Base-by-base conservation (phyloP, 1,284 basidiomycete species). In the Apiotrichum mycotoxinovorans region DNA sequence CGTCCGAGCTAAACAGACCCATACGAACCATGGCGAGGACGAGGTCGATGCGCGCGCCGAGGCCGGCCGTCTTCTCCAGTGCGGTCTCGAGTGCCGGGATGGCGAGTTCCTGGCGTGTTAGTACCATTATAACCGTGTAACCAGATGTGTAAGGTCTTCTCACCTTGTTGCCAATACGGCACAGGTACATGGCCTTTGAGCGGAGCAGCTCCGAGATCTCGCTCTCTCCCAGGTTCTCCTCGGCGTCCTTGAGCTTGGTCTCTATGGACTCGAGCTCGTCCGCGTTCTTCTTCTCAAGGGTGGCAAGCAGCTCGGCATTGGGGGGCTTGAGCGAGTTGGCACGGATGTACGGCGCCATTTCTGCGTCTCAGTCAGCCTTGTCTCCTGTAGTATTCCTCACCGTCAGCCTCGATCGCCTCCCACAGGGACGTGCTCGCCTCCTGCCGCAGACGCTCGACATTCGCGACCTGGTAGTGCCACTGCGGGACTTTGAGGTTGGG, bases 1-100 rank as follows among this genome's bases (percentile, higher is more conserved):
- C 84, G 70, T 98, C 91, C 26, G 83, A 83, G 75, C 89, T 93
- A 82, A 98, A 98, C 73, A 98, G 83, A 0, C 91, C 94, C 57
- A 98, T 87, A 41, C 95, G 83, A 54, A 92, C 87, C 64, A 95
- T 85, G 1, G 91, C 87, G 33, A 98, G 83, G 1, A 88, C 87
- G 51, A 98, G 86, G 75, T 98, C 95, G 73, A 98, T 96, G 65
- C 90, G 83, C 4, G 91, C 89, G 12, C 96, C 95, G 1, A 97
- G 80, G 1, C 94, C 95, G 1, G 93, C 87, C 0, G 91, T 95
- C 79, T 98, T 97, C 76, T 90, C 87, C 14, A 96, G 78, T 0
- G 95, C 94, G 1, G 88, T 80, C 59, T 88, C 86, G 69, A 94
- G 86, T 0, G 94, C 92, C 43, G 84, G 84, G 11, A 94, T 71